Evolutionary conservation across 176 grass and related monocot genomes (phyloP).

Genomic region (Triticum turgidum): DNA sequence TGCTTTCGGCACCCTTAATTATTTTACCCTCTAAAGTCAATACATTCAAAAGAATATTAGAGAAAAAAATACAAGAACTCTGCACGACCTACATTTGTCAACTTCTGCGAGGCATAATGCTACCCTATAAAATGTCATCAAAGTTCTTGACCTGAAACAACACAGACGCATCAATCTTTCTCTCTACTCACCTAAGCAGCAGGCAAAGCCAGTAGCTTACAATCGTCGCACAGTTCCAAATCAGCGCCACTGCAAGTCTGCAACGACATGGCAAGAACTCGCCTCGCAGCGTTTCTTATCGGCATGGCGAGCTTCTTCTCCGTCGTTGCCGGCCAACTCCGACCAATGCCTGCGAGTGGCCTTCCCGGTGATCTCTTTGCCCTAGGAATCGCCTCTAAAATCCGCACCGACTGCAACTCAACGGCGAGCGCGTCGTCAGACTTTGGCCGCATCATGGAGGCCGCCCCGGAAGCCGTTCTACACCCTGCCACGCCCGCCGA

Average conservation of each 20-base stretch:
- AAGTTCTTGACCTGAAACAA: not conserved
- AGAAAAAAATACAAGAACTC: not conserved
- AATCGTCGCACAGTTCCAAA: not conserved
- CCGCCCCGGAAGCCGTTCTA: slow-evolving; percentile 20
- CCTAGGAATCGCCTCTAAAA: slow-evolving; percentile 19
- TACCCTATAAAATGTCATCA: slow-evolving; percentile 36
- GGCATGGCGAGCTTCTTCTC: slow-evolving; percentile 22
- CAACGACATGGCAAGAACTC: not conserved
- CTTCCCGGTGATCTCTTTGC: slow-evolving; percentile 31
- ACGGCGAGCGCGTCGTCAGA: slow-evolving; percentile 38
- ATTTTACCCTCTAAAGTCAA: slow-evolving; percentile 24
- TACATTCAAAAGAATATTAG: slow-evolving; percentile 27
- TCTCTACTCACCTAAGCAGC: not conserved
- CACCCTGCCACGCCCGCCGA: slow-evolving; percentile 26
- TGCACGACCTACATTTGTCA: slow-evolving; percentile 38
- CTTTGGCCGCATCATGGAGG: slow-evolving; percentile 41
- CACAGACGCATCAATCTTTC: slow-evolving; percentile 20
- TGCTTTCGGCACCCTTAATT: not conserved
- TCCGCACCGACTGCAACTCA: slow-evolving; percentile 31
- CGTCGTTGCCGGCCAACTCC: slow-evolving; percentile 6
- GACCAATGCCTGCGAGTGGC: not conserved
- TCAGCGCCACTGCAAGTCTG: too few relatives aligned
- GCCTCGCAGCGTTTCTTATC: not conserved
- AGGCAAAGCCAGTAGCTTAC: not conserved
- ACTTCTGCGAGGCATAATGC: slow-evolving; percentile 18